These are phyloP conservation scores for Teunomyces cretensis DNA, from an alignment of 805 yeast species.

Conservation along the genomic window DNA sequence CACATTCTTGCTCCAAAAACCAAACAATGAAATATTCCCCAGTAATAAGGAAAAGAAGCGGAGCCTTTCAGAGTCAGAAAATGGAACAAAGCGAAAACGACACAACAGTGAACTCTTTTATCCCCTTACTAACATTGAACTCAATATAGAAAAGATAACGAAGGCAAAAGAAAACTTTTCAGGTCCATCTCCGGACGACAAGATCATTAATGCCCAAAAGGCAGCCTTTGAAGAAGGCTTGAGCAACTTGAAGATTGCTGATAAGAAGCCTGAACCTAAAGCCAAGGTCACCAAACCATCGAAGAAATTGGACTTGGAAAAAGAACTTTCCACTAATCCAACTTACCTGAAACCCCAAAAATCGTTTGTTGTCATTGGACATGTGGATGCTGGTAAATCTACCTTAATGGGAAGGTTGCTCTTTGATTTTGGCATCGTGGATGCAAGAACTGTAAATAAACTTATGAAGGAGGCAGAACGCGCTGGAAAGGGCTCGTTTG, in stretches of 20 bases:
- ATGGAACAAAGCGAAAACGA: slow-evolving; percentile 22
- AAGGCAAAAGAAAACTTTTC: slow-evolving; percentile 55
- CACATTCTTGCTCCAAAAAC: not conserved
- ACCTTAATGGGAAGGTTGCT: slow-evolving; percentile 75
- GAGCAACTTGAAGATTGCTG: slow-evolving; percentile 24
- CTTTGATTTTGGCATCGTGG: slow-evolving; percentile 66
- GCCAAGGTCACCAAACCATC: slow-evolving; percentile 40
- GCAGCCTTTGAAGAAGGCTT: slow-evolving; percentile 36
- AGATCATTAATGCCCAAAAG: slow-evolving; percentile 58
- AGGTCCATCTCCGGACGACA: slow-evolving; percentile 83
- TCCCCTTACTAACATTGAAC: slow-evolving; percentile 43
- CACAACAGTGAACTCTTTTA: slow-evolving; percentile 18
- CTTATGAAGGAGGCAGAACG: slow-evolving; percentile 62
- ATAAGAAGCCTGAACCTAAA: slow-evolving; percentile 7
- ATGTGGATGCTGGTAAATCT: slow-evolving; percentile 84
- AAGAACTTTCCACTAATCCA: slow-evolving; percentile 35
- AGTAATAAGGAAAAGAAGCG: not conserved
- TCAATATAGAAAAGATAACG: slow-evolving; percentile 30
- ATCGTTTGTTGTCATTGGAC: slow-evolving; percentile 81
- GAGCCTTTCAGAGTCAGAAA: slow-evolving; percentile 7
- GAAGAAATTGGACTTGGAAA: slow-evolving; percentile 41
- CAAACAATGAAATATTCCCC: slow-evolving; percentile 6
- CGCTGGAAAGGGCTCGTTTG: slow-evolving; percentile 75
- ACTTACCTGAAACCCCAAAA: slow-evolving; percentile 50
- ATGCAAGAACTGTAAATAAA: slow-evolving; percentile 61